phyloP scores from a whole-genome alignment of 805 yeast genomes.

The Candida ortonii region DNA sequence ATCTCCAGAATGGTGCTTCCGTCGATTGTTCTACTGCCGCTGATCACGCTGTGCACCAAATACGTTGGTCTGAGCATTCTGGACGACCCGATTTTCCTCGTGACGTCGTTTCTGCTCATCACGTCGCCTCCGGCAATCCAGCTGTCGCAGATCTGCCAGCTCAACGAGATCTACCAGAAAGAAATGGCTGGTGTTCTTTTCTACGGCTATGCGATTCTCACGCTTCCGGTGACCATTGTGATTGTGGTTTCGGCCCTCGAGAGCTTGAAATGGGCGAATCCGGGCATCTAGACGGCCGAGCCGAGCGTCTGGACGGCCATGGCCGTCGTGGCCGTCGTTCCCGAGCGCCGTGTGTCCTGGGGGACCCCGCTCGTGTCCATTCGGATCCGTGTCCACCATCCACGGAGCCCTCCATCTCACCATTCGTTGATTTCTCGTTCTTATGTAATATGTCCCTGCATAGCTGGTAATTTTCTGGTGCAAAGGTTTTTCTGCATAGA shows the following conservation, averaged over 20 bases:
- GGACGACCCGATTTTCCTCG: slow-evolving; percentile 78
- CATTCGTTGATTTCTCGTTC: too few species aligned
- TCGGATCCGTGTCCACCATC: too few species aligned
- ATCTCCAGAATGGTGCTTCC: slow-evolving; percentile 78
- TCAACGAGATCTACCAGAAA: slow-evolving; percentile 70
- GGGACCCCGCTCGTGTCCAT: too few species aligned
- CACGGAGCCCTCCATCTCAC: too few species aligned
- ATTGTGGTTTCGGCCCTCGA: slow-evolving; percentile 68
- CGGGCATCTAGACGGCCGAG: too few species aligned
- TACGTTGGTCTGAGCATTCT: slow-evolving; percentile 62
- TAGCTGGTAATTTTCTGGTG: too few species aligned
- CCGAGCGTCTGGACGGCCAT: too few species aligned
- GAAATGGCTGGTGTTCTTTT: slow-evolving; percentile 82
- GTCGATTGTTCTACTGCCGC: slow-evolving; percentile 61
- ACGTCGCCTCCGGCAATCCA: slow-evolving; percentile 85
- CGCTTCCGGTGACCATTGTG: slow-evolving; percentile 71
- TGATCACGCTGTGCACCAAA: slow-evolving; percentile 63
- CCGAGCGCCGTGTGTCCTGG: too few species aligned
- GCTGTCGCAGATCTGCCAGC: slow-evolving; percentile 74
- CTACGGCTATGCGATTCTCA: slow-evolving; percentile 77
- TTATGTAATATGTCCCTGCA: too few species aligned
- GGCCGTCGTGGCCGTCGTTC: too few species aligned
- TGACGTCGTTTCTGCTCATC: slow-evolving; percentile 72
- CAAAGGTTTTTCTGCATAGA: too few species aligned
- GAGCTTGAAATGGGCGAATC: slow-evolving; percentile 41